Conservation (phyloP, 441 rosid genomes). For the Pelargonium australe region DNA sequence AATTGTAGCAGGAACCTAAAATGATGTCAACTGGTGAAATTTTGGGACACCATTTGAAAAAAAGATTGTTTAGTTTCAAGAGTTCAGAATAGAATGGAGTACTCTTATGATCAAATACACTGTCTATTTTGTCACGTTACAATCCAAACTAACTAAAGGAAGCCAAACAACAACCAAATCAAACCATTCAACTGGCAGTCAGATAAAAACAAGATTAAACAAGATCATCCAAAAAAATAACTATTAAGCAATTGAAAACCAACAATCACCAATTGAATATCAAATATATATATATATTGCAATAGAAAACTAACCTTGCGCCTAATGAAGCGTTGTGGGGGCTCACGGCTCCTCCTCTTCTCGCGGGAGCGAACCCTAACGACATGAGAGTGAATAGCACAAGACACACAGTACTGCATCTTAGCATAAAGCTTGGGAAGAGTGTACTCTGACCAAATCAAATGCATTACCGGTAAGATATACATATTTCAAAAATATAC, state of each 20-base stretch:
- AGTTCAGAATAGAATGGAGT: background rate
- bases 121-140: background rate
- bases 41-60: too few relatives aligned
- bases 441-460: conserved; percentile 42
- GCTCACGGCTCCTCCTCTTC: conserved; percentile 72
- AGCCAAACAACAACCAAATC: background rate
- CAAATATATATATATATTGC: background rate
- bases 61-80: too few relatives aligned
- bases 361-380: conserved; percentile 82
- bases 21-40: too few relatives aligned
- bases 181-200: too few relatives aligned
- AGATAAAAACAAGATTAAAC: background rate
- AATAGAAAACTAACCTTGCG: conserved; percentile 52
- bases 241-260: too few relatives aligned
- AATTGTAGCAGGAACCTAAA: too few relatives aligned
- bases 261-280: too few relatives aligned
- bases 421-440: conserved; percentile 81
- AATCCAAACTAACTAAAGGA: background rate
- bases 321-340: conserved; percentile 76
- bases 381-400: conserved; percentile 87
- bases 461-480: background rate
- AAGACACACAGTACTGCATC: conserved; percentile 85
- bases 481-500: background rate
- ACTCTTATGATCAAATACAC: too few relatives aligned
- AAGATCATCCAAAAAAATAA: background rate